Conservation (phyloP, 2,329 filamentous ascomycete species). For the Trichophyton verrucosum region DNA sequence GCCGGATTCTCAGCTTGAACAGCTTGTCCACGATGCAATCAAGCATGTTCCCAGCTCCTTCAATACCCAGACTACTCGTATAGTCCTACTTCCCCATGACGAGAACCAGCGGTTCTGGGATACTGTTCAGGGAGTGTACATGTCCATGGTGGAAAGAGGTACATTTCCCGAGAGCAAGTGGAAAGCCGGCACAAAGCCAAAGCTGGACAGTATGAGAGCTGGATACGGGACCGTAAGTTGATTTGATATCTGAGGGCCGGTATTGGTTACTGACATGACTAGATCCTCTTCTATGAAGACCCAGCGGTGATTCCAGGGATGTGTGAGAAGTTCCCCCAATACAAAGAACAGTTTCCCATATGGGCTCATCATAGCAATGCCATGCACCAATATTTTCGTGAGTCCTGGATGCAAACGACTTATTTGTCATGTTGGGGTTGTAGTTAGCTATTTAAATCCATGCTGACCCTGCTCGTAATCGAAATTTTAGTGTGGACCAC, state of each 20-base stretch:
- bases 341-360: constrained; percentile 64
- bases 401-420: constrained; percentile 9
- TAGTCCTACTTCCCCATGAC: constrained; percentile 63
- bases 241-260: background rate
- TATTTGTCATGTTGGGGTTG: background rate
- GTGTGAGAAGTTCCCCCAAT: constrained; percentile 57
- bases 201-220: constrained; percentile 50
- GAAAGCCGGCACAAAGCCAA: constrained; percentile 35
- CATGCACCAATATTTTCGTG: constrained; percentile 63
- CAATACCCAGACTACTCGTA: constrained; percentile 75
- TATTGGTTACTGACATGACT: constrained; percentile 1
- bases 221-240: constrained; percentile 61
- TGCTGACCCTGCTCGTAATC: background rate
- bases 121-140: constrained; percentile 49
- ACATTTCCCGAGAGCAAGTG: constrained; percentile 41
- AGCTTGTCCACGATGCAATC: constrained; percentile 39
- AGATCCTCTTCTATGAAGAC: constrained; percentile 77
- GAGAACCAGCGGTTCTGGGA: constrained; percentile 88
- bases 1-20: constrained; percentile 26
- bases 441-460: background rate
- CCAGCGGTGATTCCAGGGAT: constrained; percentile 51
- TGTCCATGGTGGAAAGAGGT: constrained; percentile 52
- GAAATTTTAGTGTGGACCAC: constrained; percentile 54
- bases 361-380: constrained; percentile 67
- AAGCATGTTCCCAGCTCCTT: constrained; percentile 65